These are phyloP conservation scores for Calonectria naviculata DNA, from an alignment of 2,329 filamentous ascomycete species.

Conservation along the genomic window DNA sequence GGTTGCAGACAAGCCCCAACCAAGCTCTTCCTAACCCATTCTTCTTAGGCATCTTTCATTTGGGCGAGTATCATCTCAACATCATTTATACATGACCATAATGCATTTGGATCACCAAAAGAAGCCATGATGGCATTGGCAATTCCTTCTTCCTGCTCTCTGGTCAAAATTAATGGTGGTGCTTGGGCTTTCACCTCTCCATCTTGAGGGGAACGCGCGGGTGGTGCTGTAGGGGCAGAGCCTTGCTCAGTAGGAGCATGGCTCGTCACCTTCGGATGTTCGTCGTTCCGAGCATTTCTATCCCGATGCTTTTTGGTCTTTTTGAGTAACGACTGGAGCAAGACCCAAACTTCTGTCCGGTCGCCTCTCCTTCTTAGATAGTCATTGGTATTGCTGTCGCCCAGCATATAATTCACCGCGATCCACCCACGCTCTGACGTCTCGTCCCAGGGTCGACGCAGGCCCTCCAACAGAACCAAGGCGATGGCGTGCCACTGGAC, in stretches of 20 bases:
- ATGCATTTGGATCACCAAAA: neutral
- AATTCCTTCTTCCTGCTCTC: neutral
- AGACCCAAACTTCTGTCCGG: neutral
- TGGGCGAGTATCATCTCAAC: neutral
- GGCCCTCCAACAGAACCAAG: neutral
- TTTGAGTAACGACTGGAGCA: neutral
- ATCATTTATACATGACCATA: neutral
- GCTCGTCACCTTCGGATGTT: no score
- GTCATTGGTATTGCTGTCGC: neutral
- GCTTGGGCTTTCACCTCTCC: neutral
- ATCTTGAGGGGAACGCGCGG: no score
- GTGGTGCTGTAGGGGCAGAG: neutral
- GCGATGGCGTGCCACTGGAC: neutral
- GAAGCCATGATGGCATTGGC: neutral
- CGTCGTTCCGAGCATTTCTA: neutral
- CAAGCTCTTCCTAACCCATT: neutral
- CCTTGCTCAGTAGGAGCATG: no score
- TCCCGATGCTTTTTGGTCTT: neutral
- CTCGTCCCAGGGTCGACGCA: neutral
- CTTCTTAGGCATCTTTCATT: no score
- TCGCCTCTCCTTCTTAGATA: neutral
- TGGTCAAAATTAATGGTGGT: neutral
- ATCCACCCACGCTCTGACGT: neutral
- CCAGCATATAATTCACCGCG: neutral
- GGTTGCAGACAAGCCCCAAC: neutral